Evolutionary conservation across 345 rosid species (phyloP).

Genomic region (Heritiera littoralis): DNA sequence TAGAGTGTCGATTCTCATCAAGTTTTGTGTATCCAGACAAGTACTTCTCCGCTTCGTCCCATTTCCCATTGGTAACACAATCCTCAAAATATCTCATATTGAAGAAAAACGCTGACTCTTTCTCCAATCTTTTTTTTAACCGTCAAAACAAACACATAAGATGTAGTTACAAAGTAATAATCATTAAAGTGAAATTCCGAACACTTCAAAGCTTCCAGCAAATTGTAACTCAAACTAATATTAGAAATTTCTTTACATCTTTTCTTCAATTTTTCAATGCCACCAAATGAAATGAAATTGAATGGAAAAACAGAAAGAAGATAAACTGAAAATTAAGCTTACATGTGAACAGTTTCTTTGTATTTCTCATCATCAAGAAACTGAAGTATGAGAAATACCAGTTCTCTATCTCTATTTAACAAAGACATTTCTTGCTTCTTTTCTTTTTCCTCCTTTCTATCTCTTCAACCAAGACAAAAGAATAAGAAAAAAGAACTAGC

Average conservation of each 20-base stretch:
- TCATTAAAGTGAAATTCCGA: no score
- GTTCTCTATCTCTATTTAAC: conserved; percentile 11
- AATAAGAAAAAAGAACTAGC: neutral
- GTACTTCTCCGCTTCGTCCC: conserved; percentile 55
- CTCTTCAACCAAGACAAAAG: neutral
- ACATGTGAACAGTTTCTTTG: conserved; percentile 22
- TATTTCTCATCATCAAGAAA: conserved; percentile 24
- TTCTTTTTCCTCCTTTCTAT: no score
- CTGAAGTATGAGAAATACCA: conserved; percentile 27
- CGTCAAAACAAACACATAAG: neutral
- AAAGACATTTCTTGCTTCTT: conserved; percentile 8
- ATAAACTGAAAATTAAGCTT: neutral
- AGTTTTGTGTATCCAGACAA: conserved; percentile 46
- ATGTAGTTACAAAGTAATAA: neutral
- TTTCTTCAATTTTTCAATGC: neutral
- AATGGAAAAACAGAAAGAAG: neutral
- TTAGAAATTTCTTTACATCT: neutral
- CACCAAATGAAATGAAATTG: neutral
- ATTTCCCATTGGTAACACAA: conserved; percentile 47
- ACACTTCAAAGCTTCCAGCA: neutral
- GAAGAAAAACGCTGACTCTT: conserved; percentile 50
- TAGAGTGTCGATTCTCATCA: conserved; percentile 48
- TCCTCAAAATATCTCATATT: conserved; percentile 51
- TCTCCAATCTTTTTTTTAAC: conserved; percentile 38
- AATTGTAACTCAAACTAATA: neutral